phyloP scores from a whole-genome alignment of 345 rosid genomes.

The Eucalyptus marginata region DNA sequence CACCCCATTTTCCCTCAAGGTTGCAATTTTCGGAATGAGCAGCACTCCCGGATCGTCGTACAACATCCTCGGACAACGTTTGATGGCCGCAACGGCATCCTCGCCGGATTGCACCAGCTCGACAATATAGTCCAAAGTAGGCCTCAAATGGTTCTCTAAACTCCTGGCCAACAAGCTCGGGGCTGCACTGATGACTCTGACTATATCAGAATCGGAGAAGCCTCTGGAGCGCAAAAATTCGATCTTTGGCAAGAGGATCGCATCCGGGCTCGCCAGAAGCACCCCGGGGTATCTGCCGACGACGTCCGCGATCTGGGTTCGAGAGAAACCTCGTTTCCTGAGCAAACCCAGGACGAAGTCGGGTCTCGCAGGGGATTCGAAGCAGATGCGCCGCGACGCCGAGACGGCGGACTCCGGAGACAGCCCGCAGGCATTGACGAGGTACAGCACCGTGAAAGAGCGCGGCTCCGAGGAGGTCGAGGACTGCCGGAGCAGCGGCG shows the following conservation, averaged over 20 bases:
- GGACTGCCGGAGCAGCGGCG: background rate
- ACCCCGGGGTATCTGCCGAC: background rate
- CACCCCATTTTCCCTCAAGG: constrained; percentile 7
- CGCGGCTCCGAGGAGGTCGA: background rate
- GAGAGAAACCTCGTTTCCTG: constrained; percentile 9
- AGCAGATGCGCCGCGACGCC: background rate
- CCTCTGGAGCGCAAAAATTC: constrained; percentile 20
- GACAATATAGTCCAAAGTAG: constrained; percentile 5
- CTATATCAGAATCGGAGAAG: constrained; percentile 1
- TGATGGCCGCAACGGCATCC: background rate
- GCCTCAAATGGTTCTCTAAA: constrained; percentile 13
- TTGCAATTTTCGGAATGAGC: background rate
- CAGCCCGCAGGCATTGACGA: constrained; percentile 13
- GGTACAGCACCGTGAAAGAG: constrained; percentile 20
- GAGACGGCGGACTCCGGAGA: constrained; percentile 11
- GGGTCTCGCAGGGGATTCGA: constrained; percentile 2
- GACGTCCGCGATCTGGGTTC: constrained; percentile 1
- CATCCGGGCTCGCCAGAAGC: background rate
- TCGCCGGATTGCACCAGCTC: background rate
- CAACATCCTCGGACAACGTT: background rate
- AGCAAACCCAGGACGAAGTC: constrained; percentile 1
- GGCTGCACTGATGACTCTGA: background rate
- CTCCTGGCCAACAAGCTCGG: background rate
- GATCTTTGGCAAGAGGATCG: constrained; percentile 4
- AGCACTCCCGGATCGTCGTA: background rate